Evolutionary conservation across 306 rosid genomes (phyloP).

Genomic region (Prunus padus): DNA sequence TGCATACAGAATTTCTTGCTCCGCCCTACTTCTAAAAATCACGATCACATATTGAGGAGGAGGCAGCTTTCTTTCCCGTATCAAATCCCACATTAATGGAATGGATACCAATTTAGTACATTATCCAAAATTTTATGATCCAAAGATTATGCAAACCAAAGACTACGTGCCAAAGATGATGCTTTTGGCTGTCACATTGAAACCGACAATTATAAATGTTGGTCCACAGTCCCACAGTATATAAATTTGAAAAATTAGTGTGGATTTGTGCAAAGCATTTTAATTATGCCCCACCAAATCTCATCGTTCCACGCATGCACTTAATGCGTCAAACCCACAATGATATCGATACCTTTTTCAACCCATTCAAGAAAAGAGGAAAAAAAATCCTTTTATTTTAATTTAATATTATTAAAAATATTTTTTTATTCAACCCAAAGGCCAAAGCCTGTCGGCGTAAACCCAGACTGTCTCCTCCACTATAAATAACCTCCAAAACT

Average conservation of each 20-base stretch:
- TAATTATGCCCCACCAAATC: slow-evolving; percentile 2
- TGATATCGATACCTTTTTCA: background rate
- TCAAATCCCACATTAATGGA: background rate
- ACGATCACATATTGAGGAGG: no score
- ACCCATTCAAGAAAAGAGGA: background rate
- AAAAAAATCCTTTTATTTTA: no score
- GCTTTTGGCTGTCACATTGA: background rate
- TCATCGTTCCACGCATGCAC: slow-evolving; percentile 8
- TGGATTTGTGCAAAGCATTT: background rate
- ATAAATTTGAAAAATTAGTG: background rate
- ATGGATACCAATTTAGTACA: background rate
- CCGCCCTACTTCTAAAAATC: no score
- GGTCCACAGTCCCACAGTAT: background rate
- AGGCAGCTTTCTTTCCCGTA: background rate
- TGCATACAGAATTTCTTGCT: no score
- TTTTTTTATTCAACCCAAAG: background rate
- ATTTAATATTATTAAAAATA: background rate
- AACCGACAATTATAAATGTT: background rate
- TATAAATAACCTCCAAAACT: slow-evolving; percentile 30
- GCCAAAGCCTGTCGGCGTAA: slow-evolving; percentile 48
- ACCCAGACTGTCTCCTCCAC: slow-evolving; percentile 53
- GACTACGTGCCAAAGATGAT: background rate
- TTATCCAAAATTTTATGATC: background rate
- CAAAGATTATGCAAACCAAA: no score
- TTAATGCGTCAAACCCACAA: background rate